Evolutionary conservation across 768 basidiomycete genomes (phyloP).

Genomic region (Leccinum subgranulosum): DNA sequence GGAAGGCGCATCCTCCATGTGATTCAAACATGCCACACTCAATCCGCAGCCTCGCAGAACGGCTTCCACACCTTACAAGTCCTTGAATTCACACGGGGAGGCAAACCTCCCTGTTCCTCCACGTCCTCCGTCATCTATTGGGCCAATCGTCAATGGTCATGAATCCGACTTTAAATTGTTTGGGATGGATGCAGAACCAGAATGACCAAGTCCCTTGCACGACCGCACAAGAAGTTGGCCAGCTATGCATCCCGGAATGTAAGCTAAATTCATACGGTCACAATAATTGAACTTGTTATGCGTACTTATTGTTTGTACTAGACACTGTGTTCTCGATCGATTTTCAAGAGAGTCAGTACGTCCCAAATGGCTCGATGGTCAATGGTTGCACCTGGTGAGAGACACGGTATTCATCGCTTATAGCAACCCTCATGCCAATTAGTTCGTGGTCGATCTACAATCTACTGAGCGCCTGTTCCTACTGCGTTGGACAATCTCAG

Average conservation of each 20-base stretch:
- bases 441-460: constrained; percentile 33
- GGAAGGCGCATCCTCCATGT: not conserved
- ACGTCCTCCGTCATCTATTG: not conserved
- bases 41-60: constrained; percentile 3
- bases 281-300: not conserved
- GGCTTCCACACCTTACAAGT: not conserved
- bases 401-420: not conserved
- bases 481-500: constrained; percentile 9
- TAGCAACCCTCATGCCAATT: not conserved
- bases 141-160: not conserved
- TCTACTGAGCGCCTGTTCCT: constrained; percentile 26
- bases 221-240: constrained; percentile 16
- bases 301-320: constrained; percentile 1
- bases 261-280: not conserved
- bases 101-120: not conserved
- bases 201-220: constrained; percentile 12
- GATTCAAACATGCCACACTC: constrained; percentile 2
- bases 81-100: not conserved
- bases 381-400: constrained; percentile 26
- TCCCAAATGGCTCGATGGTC: constrained; percentile 14
- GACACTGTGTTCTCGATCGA: constrained; percentile 12
- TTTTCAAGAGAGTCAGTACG: constrained; percentile 19
- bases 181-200: constrained; percentile 10
- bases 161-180: constrained; percentile 12
- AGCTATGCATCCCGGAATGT: constrained; percentile 17